Evolutionary conservation across 108 stramenopile genomes (phyloP), one percentile per base, ranked within the genome.

Genomic region (Skeletonema costatum): DNA sequence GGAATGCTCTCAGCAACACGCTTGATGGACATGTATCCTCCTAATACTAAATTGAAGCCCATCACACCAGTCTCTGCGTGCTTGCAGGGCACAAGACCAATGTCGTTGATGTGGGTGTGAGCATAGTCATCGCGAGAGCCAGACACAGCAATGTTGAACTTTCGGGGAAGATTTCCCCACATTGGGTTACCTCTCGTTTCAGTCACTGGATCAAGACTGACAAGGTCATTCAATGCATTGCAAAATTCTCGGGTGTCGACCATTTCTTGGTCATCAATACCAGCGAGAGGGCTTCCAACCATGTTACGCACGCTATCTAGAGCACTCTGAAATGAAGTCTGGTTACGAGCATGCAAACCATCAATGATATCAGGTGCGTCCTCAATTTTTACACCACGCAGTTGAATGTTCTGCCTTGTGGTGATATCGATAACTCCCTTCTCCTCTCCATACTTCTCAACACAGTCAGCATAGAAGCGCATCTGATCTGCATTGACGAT

Each of bases 71-170:
- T 93, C n/a, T 85, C 80, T 16, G 86, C 87, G 74, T 97, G 89
- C 13, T 72, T 53, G 46, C 73, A 70, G 4, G 94, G 91, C 67
- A 86, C 81, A 31, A 97, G 82, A 36, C 97, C 97, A 73, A 98
- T 80, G 78, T 98, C 97, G 74, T 98, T 98, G 85, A 98, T 96
- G 85, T 95, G 91, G 8, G 96, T 97, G 87, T 98, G 97, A 17
- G 96, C 88, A 68, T 86, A 97, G 80, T 98, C 97, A 79, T 97
- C 96, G 11, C 95, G 82, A 35, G 88, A 83, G 44, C 97, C 97
- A n/a, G 88, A 87, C 17, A 98, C 81, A 60, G 96, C 97, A 78
- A 98, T 90, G 78, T 98, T 98, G 86, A 98, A 94, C 80, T 98
- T 98, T 32, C 97, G 88, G 5, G 96, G 96, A 31, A 98, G 80